Evolutionary conservation across 352 stramenopile genomes (phyloP).

Genomic region (Phytophthora europaea): DNA sequence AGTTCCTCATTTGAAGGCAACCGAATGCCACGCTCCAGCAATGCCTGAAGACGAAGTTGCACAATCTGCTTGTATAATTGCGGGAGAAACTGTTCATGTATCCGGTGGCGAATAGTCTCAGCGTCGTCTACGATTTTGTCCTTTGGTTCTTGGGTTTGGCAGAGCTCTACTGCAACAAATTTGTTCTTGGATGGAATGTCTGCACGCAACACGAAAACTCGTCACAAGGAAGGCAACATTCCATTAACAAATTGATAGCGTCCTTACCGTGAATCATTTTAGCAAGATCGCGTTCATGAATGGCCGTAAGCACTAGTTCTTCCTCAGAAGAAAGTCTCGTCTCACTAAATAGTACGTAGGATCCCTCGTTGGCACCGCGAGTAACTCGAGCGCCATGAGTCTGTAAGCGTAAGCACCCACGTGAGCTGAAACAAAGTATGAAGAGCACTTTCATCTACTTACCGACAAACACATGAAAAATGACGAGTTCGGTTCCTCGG

Average conservation of each 20-base stretch:
- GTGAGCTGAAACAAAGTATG: not conserved
- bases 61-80: slow-evolving; percentile 47
- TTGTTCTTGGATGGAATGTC: slow-evolving; percentile 77
- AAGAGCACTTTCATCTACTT: slow-evolving; percentile 13
- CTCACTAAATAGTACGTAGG: slow-evolving; percentile 80
- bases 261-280: slow-evolving; percentile 63
- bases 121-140: slow-evolving; percentile 48
- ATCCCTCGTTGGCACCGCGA: slow-evolving; percentile 64
- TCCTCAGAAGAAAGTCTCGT: slow-evolving; percentile 74
- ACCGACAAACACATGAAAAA: slow-evolving; percentile 80
- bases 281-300: slow-evolving; percentile 73
- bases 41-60: slow-evolving; percentile 19
- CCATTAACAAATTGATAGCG: not conserved
- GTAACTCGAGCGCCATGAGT: slow-evolving; percentile 75
- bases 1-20: slow-evolving; percentile 30
- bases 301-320: slow-evolving; percentile 69
- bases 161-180: slow-evolving; percentile 73
- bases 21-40: slow-evolving; percentile 18
- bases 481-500: slow-evolving; percentile 46
- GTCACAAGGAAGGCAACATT: not conserved
- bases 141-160: slow-evolving; percentile 61
- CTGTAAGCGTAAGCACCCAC: slow-evolving; percentile 30
- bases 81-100: slow-evolving; percentile 52
- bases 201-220: slow-evolving; percentile 17
- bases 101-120: slow-evolving; percentile 52